Evolutionary conservation across 2,329 filamentous ascomycete species (phyloP).

Genomic region (Uncinocarpus reesii): DNA sequence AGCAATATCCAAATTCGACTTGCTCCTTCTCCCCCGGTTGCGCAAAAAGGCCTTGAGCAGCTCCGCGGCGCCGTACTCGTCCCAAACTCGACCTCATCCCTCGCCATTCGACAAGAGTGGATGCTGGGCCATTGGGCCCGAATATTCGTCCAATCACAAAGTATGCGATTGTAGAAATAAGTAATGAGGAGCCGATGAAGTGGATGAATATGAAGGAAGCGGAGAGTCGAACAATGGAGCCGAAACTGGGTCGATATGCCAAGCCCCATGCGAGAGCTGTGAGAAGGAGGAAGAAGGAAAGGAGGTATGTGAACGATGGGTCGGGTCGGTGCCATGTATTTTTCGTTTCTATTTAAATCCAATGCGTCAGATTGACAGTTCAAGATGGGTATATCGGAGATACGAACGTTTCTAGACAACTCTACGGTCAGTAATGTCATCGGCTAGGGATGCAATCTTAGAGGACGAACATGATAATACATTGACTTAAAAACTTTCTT

Average conservation of each 20-base stretch:
- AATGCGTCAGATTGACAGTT: slow-evolving; percentile 8
- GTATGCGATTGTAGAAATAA: slow-evolving; percentile 53
- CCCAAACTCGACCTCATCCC: slow-evolving; percentile 23
- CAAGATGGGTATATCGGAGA: background rate
- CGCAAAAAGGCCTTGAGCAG: slow-evolving; percentile 48
- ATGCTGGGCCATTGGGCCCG: slow-evolving; percentile 42
- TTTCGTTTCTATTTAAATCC: slow-evolving; percentile 47
- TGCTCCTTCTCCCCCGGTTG: slow-evolving; percentile 48
- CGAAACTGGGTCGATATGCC: slow-evolving; percentile 41
- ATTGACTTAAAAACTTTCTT: slow-evolving; percentile 63
- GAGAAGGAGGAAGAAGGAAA: slow-evolving; percentile 54
- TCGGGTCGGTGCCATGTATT: slow-evolving; percentile 61
- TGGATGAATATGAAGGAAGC: slow-evolving; percentile 45
- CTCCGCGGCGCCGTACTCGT: slow-evolving; percentile 25
- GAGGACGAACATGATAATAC: slow-evolving; percentile 52
- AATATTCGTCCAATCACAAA: slow-evolving; percentile 54
- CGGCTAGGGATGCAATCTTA: background rate
- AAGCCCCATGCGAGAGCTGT: slow-evolving; percentile 51
- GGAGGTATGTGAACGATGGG: slow-evolving; percentile 59
- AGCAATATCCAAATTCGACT: slow-evolving; percentile 61
- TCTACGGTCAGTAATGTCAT: background rate
- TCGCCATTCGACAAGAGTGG: slow-evolving; percentile 21
- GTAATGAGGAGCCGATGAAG: slow-evolving; percentile 51
- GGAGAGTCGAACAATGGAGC: slow-evolving; percentile 39
- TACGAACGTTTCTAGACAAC: slow-evolving; percentile 19